A percentile compares a stretch with the other conserved stretches of the same genome.
Evolutionary conservation across 2,329 filamentous ascomycete species (phyloP).

Genomic region (Didymellaceae sp.): DNA sequence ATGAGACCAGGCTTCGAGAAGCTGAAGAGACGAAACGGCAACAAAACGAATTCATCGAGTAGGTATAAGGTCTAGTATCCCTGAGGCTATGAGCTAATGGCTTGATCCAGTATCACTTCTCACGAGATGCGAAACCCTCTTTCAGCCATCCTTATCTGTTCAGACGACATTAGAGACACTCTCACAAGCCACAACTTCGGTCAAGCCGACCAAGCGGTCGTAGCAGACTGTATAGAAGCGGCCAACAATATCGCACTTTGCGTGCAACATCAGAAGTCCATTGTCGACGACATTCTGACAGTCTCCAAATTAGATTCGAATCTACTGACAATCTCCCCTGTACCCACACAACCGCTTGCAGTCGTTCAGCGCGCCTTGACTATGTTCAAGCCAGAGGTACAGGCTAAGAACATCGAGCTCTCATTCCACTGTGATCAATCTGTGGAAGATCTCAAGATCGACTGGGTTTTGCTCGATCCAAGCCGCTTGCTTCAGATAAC

Average conservation of each 20-base stretch:
- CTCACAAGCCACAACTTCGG: slow-evolving; percentile 28
- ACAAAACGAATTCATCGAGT: slow-evolving; percentile 47
- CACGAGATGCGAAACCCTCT: slow-evolving; percentile 48
- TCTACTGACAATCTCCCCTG: slow-evolving; percentile 43
- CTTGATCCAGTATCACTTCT: slow-evolving; percentile 30
- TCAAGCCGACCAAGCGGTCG: slow-evolving; percentile 19
- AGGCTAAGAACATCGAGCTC: slow-evolving; percentile 39
- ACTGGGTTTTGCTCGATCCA: slow-evolving; percentile 53
- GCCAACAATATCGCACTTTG: slow-evolving; percentile 51
- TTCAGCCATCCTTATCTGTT: slow-evolving; percentile 42
- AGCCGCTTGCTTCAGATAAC: slow-evolving; percentile 53
- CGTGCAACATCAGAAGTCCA: slow-evolving; percentile 44
- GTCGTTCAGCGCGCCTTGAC: slow-evolving; percentile 44
- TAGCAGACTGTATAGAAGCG: slow-evolving; percentile 39
- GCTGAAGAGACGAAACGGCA: slow-evolving; percentile 44
- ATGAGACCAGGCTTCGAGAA: slow-evolving; percentile 35
- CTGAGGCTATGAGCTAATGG: background rate
- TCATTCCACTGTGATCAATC: slow-evolving; percentile 44
- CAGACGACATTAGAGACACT: slow-evolving; percentile 42
- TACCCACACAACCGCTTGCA: slow-evolving; percentile 45
- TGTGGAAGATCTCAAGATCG: slow-evolving; percentile 42
- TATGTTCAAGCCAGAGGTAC: slow-evolving; percentile 49
- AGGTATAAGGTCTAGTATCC: background rate
- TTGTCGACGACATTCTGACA: slow-evolving; percentile 46
- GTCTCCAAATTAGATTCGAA: slow-evolving; percentile 44